phyloP scores from a whole-genome alignment of 768 basidiomycete genomes.

The Suillus sp. region DNA sequence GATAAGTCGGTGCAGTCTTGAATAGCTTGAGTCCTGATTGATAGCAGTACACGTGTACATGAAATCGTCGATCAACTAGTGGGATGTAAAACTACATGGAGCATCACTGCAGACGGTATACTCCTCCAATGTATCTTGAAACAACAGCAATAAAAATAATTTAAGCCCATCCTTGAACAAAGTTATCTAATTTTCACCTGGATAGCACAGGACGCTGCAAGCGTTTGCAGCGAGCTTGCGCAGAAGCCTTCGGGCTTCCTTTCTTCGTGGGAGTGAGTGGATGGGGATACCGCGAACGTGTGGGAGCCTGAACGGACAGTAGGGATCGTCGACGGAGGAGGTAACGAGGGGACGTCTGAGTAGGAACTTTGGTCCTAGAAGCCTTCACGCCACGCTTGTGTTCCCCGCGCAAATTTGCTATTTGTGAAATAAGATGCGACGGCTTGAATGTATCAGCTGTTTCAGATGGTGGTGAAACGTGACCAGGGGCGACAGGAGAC shows the following conservation, averaged over 20 bases:
- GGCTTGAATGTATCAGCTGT: conserved; percentile 10
- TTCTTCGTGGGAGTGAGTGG: conserved; percentile 18
- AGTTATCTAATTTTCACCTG: conserved; percentile 7
- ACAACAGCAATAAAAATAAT: conserved; percentile 39
- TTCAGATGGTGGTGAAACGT: conserved; percentile 14
- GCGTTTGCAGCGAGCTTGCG: conserved; percentile 17
- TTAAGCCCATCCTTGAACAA: conserved; percentile 7
- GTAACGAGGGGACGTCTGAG: conserved; percentile 21
- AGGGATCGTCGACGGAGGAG: conserved; percentile 33
- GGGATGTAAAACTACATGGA: conserved; percentile 8
- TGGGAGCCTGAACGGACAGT: conserved; percentile 17
- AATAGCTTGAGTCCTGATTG: too few relatives aligned
- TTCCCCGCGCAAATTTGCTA: background rate
- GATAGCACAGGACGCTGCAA: conserved; percentile 6
- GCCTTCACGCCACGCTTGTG: background rate
- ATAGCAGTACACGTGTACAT: conserved; percentile 1
- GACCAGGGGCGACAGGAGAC: conserved; percentile 12
- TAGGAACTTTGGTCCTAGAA: background rate
- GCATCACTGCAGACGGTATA: background rate
- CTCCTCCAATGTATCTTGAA: conserved; percentile 13
- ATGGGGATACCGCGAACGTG: conserved; percentile 24
- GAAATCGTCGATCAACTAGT: background rate
- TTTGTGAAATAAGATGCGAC: conserved; percentile 12
- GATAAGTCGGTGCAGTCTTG: background rate
- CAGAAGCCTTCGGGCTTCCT: conserved; percentile 16